Base-by-base conservation (phyloP, 768 basidiomycete species). In the Phylloporus arenicola region DNA sequence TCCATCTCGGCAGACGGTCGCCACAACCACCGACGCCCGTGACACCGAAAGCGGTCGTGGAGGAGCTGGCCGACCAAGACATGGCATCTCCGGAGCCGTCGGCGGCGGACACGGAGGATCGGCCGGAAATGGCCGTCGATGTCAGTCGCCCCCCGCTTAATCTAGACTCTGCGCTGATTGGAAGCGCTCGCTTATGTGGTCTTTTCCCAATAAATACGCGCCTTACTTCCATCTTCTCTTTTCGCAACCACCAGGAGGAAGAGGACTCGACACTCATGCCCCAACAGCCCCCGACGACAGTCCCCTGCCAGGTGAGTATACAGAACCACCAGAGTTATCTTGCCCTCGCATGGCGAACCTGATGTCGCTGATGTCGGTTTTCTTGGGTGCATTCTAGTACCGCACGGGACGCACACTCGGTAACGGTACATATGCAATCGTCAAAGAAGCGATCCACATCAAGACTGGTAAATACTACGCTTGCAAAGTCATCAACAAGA, bases 401-500 rank as follows among this genome's bases (percentile, higher is more conserved):
- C 86, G 88, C 56, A 92, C 91, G 9, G 91, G 91, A 56, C 88
- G 84, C 68, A 89, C 86, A 6, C 82, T 87, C 35, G 90, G 89
- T 22, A 92, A 88, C 62, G 93, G 93, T 43, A 96, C 93, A 38
- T 97, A 96, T 63, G 91, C 91, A 53, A 91, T 93, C 67, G 91
- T 92, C 43, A 92, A 92, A 71, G 92, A 96, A 74, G 93, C 93
- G 40, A 88, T 94, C 22, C 92, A 95, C 63, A 85, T 95, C 73
- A 84, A 87, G 73, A 92, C 92, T 1, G 83, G 83, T 19, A 81
- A 96, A 68, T 95, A 94, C 72, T 98, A 87, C 75, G 96, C 95
- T 19, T 97, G 94, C 81, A 99, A 99, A 71, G 96, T 98, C 62
- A 93, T 97, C 73, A 97, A 95, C 83, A 98, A 98, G 79, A 92